A percentile compares a stretch with the other conserved stretches of the same genome.
Evolutionary conservation across 169 alveolate genomes (phyloP).

Genomic region (Amoebophrya sp.): DNA sequence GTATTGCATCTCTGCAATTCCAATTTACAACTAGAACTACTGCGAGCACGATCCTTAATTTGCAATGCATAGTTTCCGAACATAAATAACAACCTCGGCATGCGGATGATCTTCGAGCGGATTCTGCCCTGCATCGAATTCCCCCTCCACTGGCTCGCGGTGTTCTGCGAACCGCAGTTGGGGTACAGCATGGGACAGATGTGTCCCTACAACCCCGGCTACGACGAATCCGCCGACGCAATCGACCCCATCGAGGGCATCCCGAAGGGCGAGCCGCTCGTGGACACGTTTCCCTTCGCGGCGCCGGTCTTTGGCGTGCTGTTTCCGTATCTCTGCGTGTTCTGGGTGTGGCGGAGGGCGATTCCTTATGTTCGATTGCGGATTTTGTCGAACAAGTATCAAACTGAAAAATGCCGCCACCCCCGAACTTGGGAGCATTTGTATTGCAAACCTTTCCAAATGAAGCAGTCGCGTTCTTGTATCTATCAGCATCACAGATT

Average conservation of each 20-base stretch:
- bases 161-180: background rate
- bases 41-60: too few species aligned
- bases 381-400: background rate
- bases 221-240: background rate
- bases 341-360: background rate
- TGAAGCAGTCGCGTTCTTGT: too few species aligned
- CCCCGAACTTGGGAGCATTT: too few species aligned
- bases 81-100: too few species aligned
- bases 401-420: too few species aligned
- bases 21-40: too few species aligned
- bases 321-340: background rate
- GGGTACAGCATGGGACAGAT: background rate
- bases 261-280: background rate
- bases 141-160: background rate
- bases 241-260: conserved; percentile 8
- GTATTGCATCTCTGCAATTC: too few species aligned
- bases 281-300: background rate
- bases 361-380: background rate
- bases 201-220: conserved; percentile 21
- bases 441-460: too few species aligned
- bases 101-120: too few species aligned
- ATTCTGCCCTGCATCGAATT: too few species aligned
- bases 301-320: background rate
- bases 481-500: too few species aligned
- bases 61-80: too few species aligned